A percentile compares a stretch with the other conserved stretches of the same genome.
These are phyloP conservation scores for Rhizopus sp. DNA, from an alignment of 371 early-diverging fungal genomes.

Conservation along the genomic window DNA sequence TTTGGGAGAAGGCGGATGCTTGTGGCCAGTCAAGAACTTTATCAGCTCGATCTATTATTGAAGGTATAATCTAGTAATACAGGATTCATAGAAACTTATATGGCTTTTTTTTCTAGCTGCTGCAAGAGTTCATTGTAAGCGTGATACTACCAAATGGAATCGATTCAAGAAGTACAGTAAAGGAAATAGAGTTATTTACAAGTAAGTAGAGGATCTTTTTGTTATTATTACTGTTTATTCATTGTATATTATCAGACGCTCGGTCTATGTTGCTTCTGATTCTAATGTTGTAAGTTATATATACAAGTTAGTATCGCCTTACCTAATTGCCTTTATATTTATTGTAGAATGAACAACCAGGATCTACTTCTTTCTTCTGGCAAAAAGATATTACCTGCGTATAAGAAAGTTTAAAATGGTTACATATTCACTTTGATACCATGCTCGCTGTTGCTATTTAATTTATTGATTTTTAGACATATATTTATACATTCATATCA, in stretches of 20 bases:
- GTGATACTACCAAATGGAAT: not conserved
- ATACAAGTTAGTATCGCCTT: not conserved
- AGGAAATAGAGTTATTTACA: conserved; percentile 1
- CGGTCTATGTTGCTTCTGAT: not conserved
- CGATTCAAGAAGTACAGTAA: not conserved
- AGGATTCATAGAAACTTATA: not conserved
- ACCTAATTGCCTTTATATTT: not conserved
- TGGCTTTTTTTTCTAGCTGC: not conserved
- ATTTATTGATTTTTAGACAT: too few species aligned
- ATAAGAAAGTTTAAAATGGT: too few species aligned
- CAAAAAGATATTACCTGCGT: too few species aligned
- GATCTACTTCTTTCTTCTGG: too few species aligned
- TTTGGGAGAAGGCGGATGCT: conserved; percentile 29
- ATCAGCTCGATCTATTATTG: not conserved
- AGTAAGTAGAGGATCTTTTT: not conserved
- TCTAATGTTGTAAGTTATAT: not conserved
- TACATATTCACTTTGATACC: too few species aligned
- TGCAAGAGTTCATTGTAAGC: not conserved
- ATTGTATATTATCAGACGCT: not conserved
- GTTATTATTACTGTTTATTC: not conserved
- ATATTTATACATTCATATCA: too few species aligned
- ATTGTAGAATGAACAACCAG: not conserved
- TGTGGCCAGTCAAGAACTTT: conserved; percentile 10
- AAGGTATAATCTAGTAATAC: not conserved
- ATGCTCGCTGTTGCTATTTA: too few species aligned